A percentile compares a stretch with the other conserved stretches of the same genome.
Conservation (phyloP, 305 asterid genomes). For the Fraxinus sp. region DNA sequence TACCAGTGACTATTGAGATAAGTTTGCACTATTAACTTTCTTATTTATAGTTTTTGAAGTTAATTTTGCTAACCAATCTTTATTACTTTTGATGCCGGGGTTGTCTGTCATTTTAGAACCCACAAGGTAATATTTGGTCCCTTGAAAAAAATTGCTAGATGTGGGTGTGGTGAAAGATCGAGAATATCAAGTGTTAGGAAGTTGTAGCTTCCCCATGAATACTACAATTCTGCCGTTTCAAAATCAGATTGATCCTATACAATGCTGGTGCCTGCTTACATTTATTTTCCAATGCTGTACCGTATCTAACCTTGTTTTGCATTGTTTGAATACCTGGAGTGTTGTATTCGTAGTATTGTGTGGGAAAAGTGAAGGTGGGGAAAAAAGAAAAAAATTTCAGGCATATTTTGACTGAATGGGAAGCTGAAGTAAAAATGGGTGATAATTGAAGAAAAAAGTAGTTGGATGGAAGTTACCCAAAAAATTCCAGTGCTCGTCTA, state of each 20-base stretch:
- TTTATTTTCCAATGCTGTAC: background rate
- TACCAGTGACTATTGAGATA: background rate
- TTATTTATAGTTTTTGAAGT: background rate
- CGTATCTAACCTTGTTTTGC: background rate
- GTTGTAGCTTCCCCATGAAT: background rate
- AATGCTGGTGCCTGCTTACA: background rate
- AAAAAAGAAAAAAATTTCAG: background rate
- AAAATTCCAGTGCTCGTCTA: background rate
- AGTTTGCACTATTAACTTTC: background rate
- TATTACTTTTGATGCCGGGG: background rate
- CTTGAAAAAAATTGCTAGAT: background rate
- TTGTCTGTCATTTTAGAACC: constrained; percentile 5
- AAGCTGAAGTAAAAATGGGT: background rate
- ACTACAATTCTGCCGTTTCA: background rate
- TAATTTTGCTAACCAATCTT: background rate
- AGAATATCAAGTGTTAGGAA: background rate
- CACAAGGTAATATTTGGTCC: background rate
- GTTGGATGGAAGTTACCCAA: background rate
- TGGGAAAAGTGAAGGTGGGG: background rate
- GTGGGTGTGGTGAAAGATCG: background rate
- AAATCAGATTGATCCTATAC: too few species aligned
- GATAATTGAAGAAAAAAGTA: background rate
- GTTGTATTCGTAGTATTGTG: background rate
- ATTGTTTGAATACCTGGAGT: background rate
- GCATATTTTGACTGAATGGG: background rate